A percentile compares a stretch with the other conserved stretches of the same genome.
Evolutionary conservation across 1,284 basidiomycete genomes (phyloP).

Genomic region (Fomitopsis palustris): DNA sequence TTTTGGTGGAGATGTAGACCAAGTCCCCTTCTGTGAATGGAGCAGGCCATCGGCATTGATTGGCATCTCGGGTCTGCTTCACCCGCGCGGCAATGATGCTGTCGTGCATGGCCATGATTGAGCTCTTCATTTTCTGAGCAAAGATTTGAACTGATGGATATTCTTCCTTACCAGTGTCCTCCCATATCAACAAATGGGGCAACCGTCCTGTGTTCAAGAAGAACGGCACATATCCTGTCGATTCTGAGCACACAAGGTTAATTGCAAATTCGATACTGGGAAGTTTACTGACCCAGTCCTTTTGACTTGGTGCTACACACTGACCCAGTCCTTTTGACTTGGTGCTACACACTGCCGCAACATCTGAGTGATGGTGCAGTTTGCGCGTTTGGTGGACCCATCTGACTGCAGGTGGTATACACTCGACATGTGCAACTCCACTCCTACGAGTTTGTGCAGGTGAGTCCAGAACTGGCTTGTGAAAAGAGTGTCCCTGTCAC

Average conservation of each 20-base stretch:
- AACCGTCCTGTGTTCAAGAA: slow-evolving; percentile 5
- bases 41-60: slow-evolving; percentile 6
- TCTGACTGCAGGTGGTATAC: slow-evolving; percentile 43
- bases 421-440: slow-evolving; percentile 35
- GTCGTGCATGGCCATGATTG: slow-evolving; percentile 6
- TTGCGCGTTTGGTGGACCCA: slow-evolving; percentile 35
- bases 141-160: slow-evolving; percentile 3
- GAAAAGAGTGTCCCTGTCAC: slow-evolving; percentile 39
- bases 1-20: slow-evolving; percentile 33
- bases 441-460: slow-evolving; percentile 30
- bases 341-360: slow-evolving; percentile 28
- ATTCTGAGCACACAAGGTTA: slow-evolving; percentile 4
- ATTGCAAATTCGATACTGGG: slow-evolving; percentile 24
- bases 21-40: slow-evolving; percentile 21
- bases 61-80: slow-evolving; percentile 6
- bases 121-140: slow-evolving; percentile 1
- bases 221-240: slow-evolving; percentile 6
- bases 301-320: no score
- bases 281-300: slow-evolving; percentile 26
- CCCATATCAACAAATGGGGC: slow-evolving; percentile 3
- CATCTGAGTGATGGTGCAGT: slow-evolving; percentile 35
- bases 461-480: slow-evolving; percentile 38
- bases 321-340: slow-evolving; percentile 37
- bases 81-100: slow-evolving; percentile 5
- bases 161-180: not conserved